These are phyloP conservation scores for Soucietia sequanensis DNA, from an alignment of 805 yeast species.

Conservation along the genomic window DNA sequence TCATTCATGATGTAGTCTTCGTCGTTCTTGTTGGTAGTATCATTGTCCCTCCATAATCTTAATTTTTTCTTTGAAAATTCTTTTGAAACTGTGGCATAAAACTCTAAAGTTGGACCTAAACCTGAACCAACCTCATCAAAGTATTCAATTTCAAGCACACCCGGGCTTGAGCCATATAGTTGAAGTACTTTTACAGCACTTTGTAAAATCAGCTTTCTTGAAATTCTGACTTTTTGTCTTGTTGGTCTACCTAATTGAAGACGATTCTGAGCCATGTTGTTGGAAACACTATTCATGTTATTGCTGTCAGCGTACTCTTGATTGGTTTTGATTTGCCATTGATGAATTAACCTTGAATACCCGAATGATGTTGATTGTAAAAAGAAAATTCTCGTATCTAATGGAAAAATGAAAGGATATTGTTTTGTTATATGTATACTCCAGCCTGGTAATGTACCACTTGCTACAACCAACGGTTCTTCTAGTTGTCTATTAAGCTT, in stretches of 20 bases:
- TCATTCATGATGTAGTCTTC: slow-evolving; percentile 39
- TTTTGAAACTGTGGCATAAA: slow-evolving; percentile 76
- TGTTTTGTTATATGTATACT: slow-evolving; percentile 66
- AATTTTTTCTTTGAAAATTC: slow-evolving; percentile 62
- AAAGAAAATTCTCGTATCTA: slow-evolving; percentile 74
- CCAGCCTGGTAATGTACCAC: slow-evolving; percentile 88
- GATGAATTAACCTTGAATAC: slow-evolving; percentile 73
- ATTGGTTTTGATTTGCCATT: slow-evolving; percentile 59
- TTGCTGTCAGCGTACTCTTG: slow-evolving; percentile 36
- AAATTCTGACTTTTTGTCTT: slow-evolving; percentile 75
- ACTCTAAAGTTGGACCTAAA: slow-evolving; percentile 92
- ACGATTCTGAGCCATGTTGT: slow-evolving; percentile 10
- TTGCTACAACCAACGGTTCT: slow-evolving; percentile 83
- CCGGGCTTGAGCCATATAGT: slow-evolving; percentile 74
- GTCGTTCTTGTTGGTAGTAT: slow-evolving; percentile 9
- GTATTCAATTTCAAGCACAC: slow-evolving; percentile 82
- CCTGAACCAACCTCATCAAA: slow-evolving; percentile 95
- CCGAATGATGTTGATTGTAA: slow-evolving; percentile 90
- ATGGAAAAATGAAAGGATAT: slow-evolving; percentile 81
- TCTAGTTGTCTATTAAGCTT: slow-evolving; percentile 85
- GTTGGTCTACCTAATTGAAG: slow-evolving; percentile 72
- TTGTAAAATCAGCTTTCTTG: slow-evolving; percentile 65
- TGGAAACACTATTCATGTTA: slow-evolving; percentile 8
- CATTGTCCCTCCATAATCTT: slow-evolving; percentile 65
- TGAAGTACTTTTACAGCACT: slow-evolving; percentile 80